Base-by-base conservation (phyloP, 1,139 yeast species). In the Taiozyma sp. region DNA sequence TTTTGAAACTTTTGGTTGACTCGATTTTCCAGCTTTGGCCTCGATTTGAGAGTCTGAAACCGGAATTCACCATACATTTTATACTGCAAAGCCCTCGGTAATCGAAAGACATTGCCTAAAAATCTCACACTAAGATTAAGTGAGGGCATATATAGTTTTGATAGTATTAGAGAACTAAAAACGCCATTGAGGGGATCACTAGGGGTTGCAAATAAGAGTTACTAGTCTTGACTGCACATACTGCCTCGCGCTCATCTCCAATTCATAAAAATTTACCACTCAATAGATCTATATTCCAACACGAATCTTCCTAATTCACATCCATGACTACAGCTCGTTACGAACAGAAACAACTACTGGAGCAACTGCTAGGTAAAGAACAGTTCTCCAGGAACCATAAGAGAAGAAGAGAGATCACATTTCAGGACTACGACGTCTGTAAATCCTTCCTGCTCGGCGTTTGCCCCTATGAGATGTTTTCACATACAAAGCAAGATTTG, bases 391-490 rank as follows among this genome's bases (percentile, higher is more conserved):
- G 49, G 3, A 45, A 50, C 22, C 32, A 55, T 49, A 57, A 55
- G 44, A 55, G 45, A 56, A 45, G 56, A 50, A 62, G 51, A 56
- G 73, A 59, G 58, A 58, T 55, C 53, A 66, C 61, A 40, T 63
- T 90, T 60, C 74, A 81, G 29, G 87, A 85, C 54, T 80, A 84
- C 19, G 73, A 80, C 46, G 83, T 90, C 13, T 91, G 98, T 66
- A 86, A 87, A 63, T 75, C 88, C 30, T 91, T 84, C 65, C 67
- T 93, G 16, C 89, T 89, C 8, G 97, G 95, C 1, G 79, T 80
- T n/a, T 91, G 98, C 61, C 95, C 96, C 0, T 88, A 87, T 65
- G 97, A 90, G 60, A 66, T 91, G 51, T 86, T 91, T 62, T 77
- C 78, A 16, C 89, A 89, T 6, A 88, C 97, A 19, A 90, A 89